Percentiles rank a stretch among this genome's conserved stretches.
phyloP scores from a whole-genome alignment of 2,329 filamentous ascomycete species.

The Ascochyta rabiei region DNA sequence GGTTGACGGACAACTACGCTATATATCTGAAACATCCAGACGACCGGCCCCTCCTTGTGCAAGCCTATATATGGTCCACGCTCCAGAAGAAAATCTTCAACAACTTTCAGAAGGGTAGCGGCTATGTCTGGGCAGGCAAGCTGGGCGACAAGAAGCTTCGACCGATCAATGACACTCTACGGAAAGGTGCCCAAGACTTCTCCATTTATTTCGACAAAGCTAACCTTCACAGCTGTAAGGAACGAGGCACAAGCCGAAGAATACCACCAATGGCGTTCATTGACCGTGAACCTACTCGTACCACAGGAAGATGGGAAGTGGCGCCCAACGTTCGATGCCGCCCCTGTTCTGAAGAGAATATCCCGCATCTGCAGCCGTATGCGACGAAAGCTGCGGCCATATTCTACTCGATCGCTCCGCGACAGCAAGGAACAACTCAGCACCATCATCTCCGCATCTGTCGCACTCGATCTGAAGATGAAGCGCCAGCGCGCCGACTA shows the following conservation, averaged over 20 bases:
- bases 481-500: constrained; percentile 47
- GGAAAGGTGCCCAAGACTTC: constrained; percentile 35
- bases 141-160: constrained; percentile 46
- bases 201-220: not conserved
- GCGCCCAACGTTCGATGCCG: constrained; percentile 45
- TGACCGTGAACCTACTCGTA: constrained; percentile 46
- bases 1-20: constrained; percentile 42
- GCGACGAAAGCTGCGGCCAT: constrained; percentile 41
- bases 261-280: constrained; percentile 45
- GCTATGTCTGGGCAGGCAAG: constrained; percentile 47
- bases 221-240: constrained; percentile 39
- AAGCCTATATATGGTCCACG: constrained; percentile 45
- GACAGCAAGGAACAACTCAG: constrained; percentile 41
- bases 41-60: constrained; percentile 45
- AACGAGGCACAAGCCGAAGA: constrained; percentile 45
- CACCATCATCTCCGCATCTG: constrained; percentile 44
- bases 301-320: constrained; percentile 46
- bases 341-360: constrained; percentile 44
- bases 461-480: constrained; percentile 47
- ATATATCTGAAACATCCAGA: constrained; percentile 40
- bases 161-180: constrained; percentile 44
- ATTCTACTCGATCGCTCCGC: constrained; percentile 37
- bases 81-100: constrained; percentile 48
- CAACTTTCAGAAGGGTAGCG: constrained; percentile 43
- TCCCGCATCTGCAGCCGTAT: constrained; percentile 38